These are phyloP conservation scores for Pholiota conissans DNA, from an alignment of 768 basidiomycete species.

Conservation along the genomic window DNA sequence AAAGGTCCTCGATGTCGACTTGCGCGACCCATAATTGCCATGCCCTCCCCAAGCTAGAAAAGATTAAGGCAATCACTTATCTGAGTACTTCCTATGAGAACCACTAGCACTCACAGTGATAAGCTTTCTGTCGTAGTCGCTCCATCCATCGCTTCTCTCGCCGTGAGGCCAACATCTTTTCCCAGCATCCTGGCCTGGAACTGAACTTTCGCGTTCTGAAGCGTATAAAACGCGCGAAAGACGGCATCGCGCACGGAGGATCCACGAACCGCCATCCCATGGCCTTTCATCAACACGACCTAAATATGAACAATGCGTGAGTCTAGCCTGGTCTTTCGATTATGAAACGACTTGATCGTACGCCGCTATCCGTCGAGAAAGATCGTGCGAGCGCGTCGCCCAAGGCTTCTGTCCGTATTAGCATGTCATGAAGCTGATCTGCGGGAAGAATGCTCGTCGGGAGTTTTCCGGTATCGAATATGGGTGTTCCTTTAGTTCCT, in stretches of 20 bases:
- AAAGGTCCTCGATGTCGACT: conserved; percentile 11
- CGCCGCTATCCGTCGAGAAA: conserved; percentile 11
- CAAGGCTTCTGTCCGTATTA: conserved; percentile 18
- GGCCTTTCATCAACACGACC: conserved; percentile 14
- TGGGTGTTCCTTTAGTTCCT: conserved; percentile 18
- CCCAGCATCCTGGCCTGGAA: conserved; percentile 17
- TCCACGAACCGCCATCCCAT: conserved; percentile 21
- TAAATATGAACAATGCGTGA: background rate
- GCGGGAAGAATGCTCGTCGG: conserved; percentile 17
- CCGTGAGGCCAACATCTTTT: conserved; percentile 13
- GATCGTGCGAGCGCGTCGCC: conserved; percentile 18
- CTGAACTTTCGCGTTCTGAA: conserved; percentile 19
- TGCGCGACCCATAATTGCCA: conserved; percentile 20
- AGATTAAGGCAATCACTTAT: too few relatives aligned
- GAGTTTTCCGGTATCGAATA: conserved; percentile 16
- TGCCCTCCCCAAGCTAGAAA: conserved; percentile 13
- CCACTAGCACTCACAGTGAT: conserved; percentile 11
- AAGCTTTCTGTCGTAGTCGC: conserved; percentile 19
- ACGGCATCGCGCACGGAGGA: conserved; percentile 20
- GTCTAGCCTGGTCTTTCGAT: background rate
- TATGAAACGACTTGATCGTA: background rate
- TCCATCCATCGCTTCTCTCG: conserved; percentile 17
- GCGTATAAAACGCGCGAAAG: conserved; percentile 19
- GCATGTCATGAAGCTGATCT: conserved; percentile 18
- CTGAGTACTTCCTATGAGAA: too few relatives aligned